Evolutionary conservation across 495 filamentous ascomycete genomes (phyloP).

Genomic region (Lophiostoma macrostomum): DNA sequence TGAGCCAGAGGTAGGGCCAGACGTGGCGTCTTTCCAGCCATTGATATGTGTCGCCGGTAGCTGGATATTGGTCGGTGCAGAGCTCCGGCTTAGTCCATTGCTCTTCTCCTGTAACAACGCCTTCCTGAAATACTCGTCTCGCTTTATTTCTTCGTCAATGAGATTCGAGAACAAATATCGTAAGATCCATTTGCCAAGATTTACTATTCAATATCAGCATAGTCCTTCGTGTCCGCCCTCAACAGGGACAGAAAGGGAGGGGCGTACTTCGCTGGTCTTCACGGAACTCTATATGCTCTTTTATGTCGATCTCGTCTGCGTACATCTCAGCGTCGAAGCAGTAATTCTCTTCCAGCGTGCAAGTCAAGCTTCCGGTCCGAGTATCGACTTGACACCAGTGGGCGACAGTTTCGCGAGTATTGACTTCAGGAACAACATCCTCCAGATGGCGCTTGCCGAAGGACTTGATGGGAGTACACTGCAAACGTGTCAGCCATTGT

Average conservation of each 20-base stretch:
- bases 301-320: conserved; percentile 75
- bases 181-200: conserved; percentile 94
- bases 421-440: conserved; percentile 82
- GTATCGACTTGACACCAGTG: conserved; percentile 96
- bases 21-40: conserved; percentile 46
- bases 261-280: conserved; percentile 91
- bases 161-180: conserved; percentile 87
- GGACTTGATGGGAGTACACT: conserved; percentile 80
- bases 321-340: conserved; percentile 99
- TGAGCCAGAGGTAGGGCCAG: conserved; percentile 50
- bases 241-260: not conserved
- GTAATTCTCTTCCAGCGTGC: conserved; percentile 88
- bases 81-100: conserved; percentile 53
- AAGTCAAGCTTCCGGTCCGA: conserved; percentile 83
- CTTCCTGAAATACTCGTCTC: conserved; percentile 70
- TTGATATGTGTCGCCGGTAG: conserved; percentile 54
- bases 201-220: conserved; percentile 57
- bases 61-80: conserved; percentile 64
- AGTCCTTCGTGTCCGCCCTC: no score
- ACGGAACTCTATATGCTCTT: conserved; percentile 72
- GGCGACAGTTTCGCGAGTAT: conserved; percentile 81
- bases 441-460: conserved; percentile 94
- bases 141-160: conserved; percentile 81
- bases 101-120: conserved; percentile 60
- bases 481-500: not conserved